Conservation (phyloP, 2,329 filamentous ascomycete species). For the Coniochaeta sp. region DNA sequence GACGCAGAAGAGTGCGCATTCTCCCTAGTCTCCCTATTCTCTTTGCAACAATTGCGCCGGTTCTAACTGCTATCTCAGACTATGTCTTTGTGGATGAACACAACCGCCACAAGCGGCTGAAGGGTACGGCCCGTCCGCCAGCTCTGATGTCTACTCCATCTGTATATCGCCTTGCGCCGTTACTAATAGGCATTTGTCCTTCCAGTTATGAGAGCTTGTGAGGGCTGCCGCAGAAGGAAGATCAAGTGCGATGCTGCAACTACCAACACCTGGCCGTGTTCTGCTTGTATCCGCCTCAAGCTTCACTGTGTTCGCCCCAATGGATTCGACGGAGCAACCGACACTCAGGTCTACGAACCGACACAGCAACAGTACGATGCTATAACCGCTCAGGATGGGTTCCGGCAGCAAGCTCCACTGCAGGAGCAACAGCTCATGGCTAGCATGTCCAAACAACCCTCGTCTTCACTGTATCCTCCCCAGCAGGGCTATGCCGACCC, state of each 20-base stretch:
- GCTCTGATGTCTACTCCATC: neutral
- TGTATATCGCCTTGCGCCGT: constrained; percentile 11
- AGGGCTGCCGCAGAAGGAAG: constrained; percentile 89
- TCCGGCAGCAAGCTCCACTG: constrained; percentile 31
- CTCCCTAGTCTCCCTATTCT: neutral
- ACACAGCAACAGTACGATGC: constrained; percentile 34
- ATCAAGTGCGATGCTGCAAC: constrained; percentile 98
- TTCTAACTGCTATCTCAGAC: constrained; percentile 45
- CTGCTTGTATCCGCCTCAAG: constrained; percentile 85
- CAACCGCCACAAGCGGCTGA: constrained; percentile 93
- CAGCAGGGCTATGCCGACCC: constrained; percentile 41
- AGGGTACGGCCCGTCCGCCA: constrained; percentile 52
- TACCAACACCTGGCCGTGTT: constrained; percentile 96
- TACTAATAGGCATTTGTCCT: neutral
- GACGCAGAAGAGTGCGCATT: constrained; percentile 72
- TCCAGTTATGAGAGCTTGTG: constrained; percentile 91
- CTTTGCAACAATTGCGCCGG: neutral
- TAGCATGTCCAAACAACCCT: constrained; percentile 28
- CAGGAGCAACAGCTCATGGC: constrained; percentile 34
- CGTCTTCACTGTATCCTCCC: constrained; percentile 37
- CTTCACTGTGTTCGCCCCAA: constrained; percentile 88
- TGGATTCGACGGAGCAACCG: constrained; percentile 58
- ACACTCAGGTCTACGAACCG: constrained; percentile 41
- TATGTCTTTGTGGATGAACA: constrained; percentile 99
- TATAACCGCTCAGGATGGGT: constrained; percentile 29